A percentile compares a stretch with the other conserved stretches of the same genome.
phyloP scores from a whole-genome alignment of 2,329 filamentous ascomycete genomes.

The Rutstroemia sydowiana region DNA sequence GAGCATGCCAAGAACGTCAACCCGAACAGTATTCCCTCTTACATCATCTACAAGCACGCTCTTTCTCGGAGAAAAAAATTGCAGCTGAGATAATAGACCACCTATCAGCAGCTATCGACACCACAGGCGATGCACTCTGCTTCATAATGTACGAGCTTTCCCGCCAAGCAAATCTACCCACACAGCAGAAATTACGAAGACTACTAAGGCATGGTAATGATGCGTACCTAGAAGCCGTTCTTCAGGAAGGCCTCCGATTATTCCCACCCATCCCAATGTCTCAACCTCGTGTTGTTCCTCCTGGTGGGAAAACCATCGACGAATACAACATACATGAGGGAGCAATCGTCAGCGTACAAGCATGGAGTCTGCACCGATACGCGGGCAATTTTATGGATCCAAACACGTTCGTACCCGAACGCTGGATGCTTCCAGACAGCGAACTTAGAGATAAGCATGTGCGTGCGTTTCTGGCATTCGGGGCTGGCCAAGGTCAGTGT shows the following conservation, averaged over 20 bases:
- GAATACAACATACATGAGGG: conserved; percentile 45
- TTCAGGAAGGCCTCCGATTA: conserved; percentile 54
- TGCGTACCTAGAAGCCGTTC: conserved; percentile 56
- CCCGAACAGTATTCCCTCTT: conserved; percentile 52
- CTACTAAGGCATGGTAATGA: conserved; percentile 36
- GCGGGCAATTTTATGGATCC: conserved; percentile 68
- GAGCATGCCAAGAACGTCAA: conserved; percentile 32
- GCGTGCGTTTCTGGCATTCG: conserved; percentile 57
- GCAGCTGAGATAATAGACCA: conserved; percentile 66
- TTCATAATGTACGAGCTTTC: conserved; percentile 68
- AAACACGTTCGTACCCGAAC: conserved; percentile 69
- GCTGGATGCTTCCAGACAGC: conserved; percentile 71
- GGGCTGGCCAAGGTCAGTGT: conserved; percentile 57
- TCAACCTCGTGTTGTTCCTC: conserved; percentile 52
- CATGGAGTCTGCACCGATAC: conserved; percentile 53
- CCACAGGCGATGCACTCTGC: conserved; percentile 61
- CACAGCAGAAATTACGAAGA: conserved; percentile 43
- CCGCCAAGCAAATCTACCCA: conserved; percentile 43
- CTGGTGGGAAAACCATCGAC: conserved; percentile 47
- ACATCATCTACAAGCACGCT: conserved; percentile 49
- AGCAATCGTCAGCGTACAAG: conserved; percentile 54
- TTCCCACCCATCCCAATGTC: conserved; percentile 62
- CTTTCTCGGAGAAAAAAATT: conserved; percentile 39
- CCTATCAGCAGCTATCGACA: conserved; percentile 64
- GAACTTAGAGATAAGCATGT: conserved; percentile 66